Evolutionary conservation across 1,284 basidiomycete species (phyloP).

Genomic region (Earliella scabrosa): DNA sequence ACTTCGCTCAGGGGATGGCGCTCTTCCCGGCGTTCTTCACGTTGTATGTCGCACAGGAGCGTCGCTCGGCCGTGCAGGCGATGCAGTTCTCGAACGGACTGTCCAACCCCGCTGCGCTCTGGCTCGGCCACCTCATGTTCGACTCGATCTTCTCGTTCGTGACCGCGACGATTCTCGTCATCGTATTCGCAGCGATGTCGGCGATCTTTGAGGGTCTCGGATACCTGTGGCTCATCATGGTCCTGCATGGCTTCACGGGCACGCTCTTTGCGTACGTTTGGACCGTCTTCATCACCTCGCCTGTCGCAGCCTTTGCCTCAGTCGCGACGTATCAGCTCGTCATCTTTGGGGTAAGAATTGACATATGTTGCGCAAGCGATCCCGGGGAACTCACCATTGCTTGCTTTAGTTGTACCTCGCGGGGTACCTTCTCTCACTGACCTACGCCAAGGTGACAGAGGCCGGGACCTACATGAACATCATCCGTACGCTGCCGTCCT

Average conservation of each 20-base stretch:
- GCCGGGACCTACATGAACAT: conserved; percentile 59
- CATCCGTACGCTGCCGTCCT: no score
- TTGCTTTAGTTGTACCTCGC: conserved; percentile 58
- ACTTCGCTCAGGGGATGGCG: conserved; percentile 73
- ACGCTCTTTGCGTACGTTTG: conserved; percentile 72
- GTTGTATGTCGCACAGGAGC: conserved; percentile 74
- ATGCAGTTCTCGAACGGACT: conserved; percentile 84
- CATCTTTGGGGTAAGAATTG: conserved; percentile 71
- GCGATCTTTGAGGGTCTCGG: conserved; percentile 76
- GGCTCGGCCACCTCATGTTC: conserved; percentile 81
- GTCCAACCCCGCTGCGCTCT: conserved; percentile 71
- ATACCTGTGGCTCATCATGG: conserved; percentile 72
- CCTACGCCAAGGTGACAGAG: conserved; percentile 66
- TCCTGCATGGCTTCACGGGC: conserved; percentile 71
- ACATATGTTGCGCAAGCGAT: no score
- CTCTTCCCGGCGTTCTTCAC: conserved; percentile 83
- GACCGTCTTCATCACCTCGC: conserved; percentile 64
- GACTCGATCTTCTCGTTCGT: conserved; percentile 67
- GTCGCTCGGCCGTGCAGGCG: conserved; percentile 70
- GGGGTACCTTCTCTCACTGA: conserved; percentile 71
- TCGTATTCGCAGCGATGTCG: conserved; percentile 60
- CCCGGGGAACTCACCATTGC: not conserved
- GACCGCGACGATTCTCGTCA: conserved; percentile 61
- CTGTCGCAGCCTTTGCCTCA: conserved; percentile 75
- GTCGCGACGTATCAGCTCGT: conserved; percentile 76